These are phyloP conservation scores for Neurospora intermedia DNA, from an alignment of 495 filamentous ascomycete species.

Conservation along the genomic window DNA sequence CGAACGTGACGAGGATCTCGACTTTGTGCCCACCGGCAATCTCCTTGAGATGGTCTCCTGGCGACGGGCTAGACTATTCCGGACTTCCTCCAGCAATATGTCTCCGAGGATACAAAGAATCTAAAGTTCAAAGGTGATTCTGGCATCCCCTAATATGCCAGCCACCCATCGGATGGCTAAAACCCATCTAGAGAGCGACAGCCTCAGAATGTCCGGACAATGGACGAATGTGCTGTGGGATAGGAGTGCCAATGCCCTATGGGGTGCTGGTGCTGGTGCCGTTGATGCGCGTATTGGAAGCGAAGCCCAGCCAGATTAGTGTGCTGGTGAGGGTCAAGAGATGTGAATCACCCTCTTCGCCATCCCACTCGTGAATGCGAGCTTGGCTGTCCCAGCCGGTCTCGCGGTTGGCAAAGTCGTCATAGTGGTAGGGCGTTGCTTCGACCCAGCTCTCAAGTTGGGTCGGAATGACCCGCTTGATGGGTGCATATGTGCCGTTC, in stretches of 20 bases:
- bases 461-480: not conserved
- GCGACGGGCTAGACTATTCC: not conserved
- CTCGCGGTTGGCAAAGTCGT: slow-evolving; percentile 22
- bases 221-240: slow-evolving; percentile 4
- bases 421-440: slow-evolving; percentile 46
- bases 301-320: slow-evolving; percentile 11
- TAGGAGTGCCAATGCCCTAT: slow-evolving; percentile 14
- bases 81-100: not conserved
- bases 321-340: not conserved
- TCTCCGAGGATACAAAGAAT: not conserved
- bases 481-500: not conserved
- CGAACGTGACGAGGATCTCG: not conserved
- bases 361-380: slow-evolving; percentile 69
- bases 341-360: slow-evolving; percentile 61
- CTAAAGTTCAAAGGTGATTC: not conserved
- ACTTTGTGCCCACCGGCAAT: not conserved
- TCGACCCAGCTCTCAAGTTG: slow-evolving; percentile 39
- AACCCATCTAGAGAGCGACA: no score
- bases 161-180: no score
- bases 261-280: slow-evolving; percentile 8
- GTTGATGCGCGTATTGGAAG: slow-evolving; percentile 20
- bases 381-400: slow-evolving; percentile 37
- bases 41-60: not conserved
- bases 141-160: not conserved
- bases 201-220: not conserved